Evolutionary conservation across 2,329 filamentous ascomycete species (phyloP), one percentile per base, ranked within the genome.

Genomic region (Ophiostoma fasciatum): DNA sequence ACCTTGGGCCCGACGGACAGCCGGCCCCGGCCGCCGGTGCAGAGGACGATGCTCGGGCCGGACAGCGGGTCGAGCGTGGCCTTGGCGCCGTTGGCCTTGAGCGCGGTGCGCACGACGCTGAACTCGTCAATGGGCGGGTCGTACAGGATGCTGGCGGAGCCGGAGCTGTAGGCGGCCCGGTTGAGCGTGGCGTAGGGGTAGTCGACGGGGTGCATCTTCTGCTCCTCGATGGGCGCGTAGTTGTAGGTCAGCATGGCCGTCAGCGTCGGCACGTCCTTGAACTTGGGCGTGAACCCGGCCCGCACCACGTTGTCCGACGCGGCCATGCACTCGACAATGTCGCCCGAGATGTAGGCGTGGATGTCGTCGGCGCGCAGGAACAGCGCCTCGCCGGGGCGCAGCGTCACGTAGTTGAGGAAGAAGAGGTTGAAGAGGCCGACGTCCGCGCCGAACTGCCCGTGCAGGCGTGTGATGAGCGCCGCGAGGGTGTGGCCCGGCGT

Each of bases 321-420:
- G 0, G 90, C 90, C 90, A 98, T 98, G 65, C 90, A 98, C 60
- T 98, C 90, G 54, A 98, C 85, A 48, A 98, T 94, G 52, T 98
- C 88, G 41, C 83, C 83, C 3, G 78, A 83, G 29, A 92, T 61
- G 57, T 98, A 98, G 33, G 90, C 90, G 56, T 98, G 90, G 49
- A 96, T 96, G 51, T 96, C 90, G 51, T 98, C 88, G 7, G 90
- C 90, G 50, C 84, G 83, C 25, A 98, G 68, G 61, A 96, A 98
- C 65, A 98, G 81, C 8, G 88, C 90, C 60, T 98, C 88, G 35
- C 90, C 90, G 1, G 87, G 74, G 33, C 80, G 64, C 12, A 98
- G 72, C 47, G 78, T 81, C 52, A 98, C 82, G 51, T 83, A 93
- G 65, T 98, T 98, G 51, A 96, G 74, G 68, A 96, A 93, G 66